Evolutionary conservation across 441 rosid genomes (phyloP), one percentile per base, ranked within the genome.

Genomic region (Breynia disticha): DNA sequence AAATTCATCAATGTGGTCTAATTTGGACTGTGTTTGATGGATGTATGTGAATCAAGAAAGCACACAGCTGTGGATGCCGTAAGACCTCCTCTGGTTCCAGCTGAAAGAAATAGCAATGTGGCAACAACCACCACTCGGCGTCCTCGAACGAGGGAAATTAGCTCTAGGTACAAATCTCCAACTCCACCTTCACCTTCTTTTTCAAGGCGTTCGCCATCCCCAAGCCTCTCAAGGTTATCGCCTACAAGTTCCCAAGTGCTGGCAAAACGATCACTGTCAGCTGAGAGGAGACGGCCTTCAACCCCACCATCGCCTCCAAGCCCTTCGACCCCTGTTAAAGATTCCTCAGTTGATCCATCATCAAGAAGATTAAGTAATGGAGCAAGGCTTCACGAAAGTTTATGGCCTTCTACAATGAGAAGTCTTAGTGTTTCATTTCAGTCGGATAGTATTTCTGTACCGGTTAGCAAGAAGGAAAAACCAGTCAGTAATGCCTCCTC

Each of bases 341-440:
- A 86, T 19, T 71, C 72, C 55, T 75, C 78, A 50, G 60, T 78
- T n/a, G 77, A 79, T 70, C 56, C 63, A 53, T 64, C 79, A 48
- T 70, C 85, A 56, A 81, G 95, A 73, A 81, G 82, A 76, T 52
- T 72, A 57, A 78, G 80, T 57, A 62, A 67, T 12, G 83, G 71
- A 6, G 65, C 87, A 44, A 77, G 90, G 56, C 66, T 84, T 66
- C 88, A 90, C 2, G 98, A 93, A 69, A 72, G 93, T 64, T 75
- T 93, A 76, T 93, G 98, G 98, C 98, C 98, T 65, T 93, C 98
- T 56, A 93, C 98, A 11, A 93, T 93, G 97, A 79, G 98, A 75
- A 93, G 95, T 75, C 95, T 88, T 63, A 93, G 81, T 54, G 95
- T 80, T 60, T 86, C 98, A 1, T 86, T 93, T 77, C 98, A 93